Conservation (phyloP, 768 basidiomycete species). For the Suillus discolor region DNA sequence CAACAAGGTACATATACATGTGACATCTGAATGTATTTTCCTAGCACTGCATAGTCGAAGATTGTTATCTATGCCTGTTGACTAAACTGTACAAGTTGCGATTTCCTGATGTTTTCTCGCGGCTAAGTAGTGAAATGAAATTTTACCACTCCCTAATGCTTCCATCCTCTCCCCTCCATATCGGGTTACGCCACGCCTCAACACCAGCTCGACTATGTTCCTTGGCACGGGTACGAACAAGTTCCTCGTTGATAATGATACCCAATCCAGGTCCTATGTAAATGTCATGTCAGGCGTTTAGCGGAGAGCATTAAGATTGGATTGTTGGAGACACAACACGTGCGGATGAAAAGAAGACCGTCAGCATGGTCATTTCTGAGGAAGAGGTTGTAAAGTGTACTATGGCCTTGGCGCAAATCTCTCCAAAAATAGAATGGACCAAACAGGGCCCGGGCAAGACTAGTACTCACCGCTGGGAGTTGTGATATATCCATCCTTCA, state of each 20-base stretch:
- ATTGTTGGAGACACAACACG: not conserved
- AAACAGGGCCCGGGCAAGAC: constrained; percentile 10
- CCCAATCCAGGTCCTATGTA: constrained; percentile 58
- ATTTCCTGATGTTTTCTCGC: not conserved
- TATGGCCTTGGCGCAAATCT: not conserved
- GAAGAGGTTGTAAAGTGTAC: not conserved
- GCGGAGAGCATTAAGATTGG: not conserved
- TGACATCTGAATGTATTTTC: not conserved
- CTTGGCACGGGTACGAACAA: constrained; percentile 41
- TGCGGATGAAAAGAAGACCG: not conserved
- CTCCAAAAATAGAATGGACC: not conserved
- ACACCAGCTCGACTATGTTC: constrained; percentile 19
- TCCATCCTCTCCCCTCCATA: constrained; percentile 59
- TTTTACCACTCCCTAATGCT: constrained; percentile 55
- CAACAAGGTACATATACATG: not conserved
- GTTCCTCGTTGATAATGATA: constrained; percentile 58
- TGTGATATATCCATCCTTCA: constrained; percentile 53
- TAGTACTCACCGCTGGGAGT: constrained; percentile 39
- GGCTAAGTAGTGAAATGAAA: not conserved
- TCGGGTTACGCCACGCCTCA: constrained; percentile 33
- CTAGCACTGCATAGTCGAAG: not conserved
- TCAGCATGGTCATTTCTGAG: not conserved
- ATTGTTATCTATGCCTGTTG: not conserved
- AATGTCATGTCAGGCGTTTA: not conserved
- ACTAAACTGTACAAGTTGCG: not conserved